Evolutionary conservation across 306 rosid species (phyloP), one percentile per base, ranked within the genome.

Genomic region (Sindora glabra): DNA sequence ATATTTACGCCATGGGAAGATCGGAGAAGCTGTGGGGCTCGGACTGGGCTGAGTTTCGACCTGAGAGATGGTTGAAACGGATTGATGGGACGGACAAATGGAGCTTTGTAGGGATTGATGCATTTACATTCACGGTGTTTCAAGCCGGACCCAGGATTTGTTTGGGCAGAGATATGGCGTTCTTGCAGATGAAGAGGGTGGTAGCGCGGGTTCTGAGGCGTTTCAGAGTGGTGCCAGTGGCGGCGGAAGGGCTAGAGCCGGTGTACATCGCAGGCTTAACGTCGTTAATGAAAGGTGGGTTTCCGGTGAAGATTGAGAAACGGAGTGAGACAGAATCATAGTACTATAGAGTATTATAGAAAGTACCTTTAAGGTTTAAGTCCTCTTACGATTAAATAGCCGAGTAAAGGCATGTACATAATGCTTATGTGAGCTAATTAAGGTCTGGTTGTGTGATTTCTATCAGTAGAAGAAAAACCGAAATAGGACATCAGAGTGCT

Each of bases 131-230:
- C 22, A 81, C 88, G 3, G 97, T 86, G 49, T 89, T 89, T 52
- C 92, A 89, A 48, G 95, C 88, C 2, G 95, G 97, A 3, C 97
- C 92, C 0, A 81, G 95, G 71, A 61, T 83, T 0, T 89, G 95
- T 34, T 12, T 86, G 65, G 90, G 95, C 6, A 83, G 60, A 69
- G 97, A 86, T 26, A 89, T 89, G 97, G 92, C 97, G 8, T 86
- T 86, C 44, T 21, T 89, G 81, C 95, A 89, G 50, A 89, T 89
- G 95, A 89, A 86, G 62, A 77, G 75, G 62, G 61, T 89, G 45
- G 84, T 79, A 24, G 76, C 76, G 0, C 92, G 72, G 0, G 65
- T 89, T 15, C 1, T 89, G 55, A 61, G 56, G 54, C 18, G 62
- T 42, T 89, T 89, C 33, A 68, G 16, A 67, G 79, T 89, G 45